phyloP scores from a whole-genome alignment of 495 filamentous ascomycete genomes.

The Xylaria castorea region DNA sequence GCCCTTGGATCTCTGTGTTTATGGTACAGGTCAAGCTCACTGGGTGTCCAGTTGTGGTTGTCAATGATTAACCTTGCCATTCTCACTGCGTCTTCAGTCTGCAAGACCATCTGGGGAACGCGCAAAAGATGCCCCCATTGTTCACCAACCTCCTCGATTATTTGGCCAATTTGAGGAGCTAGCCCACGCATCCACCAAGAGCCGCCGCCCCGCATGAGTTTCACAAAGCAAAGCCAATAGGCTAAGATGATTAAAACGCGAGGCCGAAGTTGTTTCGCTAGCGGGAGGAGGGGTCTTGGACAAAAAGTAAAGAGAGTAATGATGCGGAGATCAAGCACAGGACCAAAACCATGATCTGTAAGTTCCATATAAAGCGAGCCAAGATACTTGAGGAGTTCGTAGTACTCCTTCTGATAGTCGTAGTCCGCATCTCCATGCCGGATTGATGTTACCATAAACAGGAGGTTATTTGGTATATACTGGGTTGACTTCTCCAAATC shows the following conservation, averaged over 20 bases:
- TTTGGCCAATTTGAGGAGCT: slow-evolving; percentile 47
- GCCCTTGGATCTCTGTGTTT: slow-evolving; percentile 31
- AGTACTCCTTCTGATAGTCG: slow-evolving; percentile 40
- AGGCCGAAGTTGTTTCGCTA: slow-evolving; percentile 57
- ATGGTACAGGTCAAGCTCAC: slow-evolving; percentile 32
- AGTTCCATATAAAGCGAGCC: slow-evolving; percentile 55
- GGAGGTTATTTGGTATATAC: slow-evolving; percentile 48
- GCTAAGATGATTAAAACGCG: slow-evolving; percentile 61
- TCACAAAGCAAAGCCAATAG: slow-evolving; percentile 53
- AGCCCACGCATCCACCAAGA: slow-evolving; percentile 58
- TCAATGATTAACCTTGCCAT: slow-evolving; percentile 45
- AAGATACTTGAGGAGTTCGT: slow-evolving; percentile 47
- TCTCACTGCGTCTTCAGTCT: slow-evolving; percentile 29
- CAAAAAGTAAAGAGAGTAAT: slow-evolving; percentile 55
- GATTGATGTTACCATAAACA: slow-evolving; percentile 53
- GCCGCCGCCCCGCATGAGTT: slow-evolving; percentile 36
- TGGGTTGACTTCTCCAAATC: slow-evolving; percentile 44
- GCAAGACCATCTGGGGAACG: slow-evolving; percentile 44
- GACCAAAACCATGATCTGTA: slow-evolving; percentile 42
- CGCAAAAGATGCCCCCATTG: slow-evolving; percentile 45
- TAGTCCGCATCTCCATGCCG: slow-evolving; percentile 41
- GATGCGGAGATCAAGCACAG: slow-evolving; percentile 47
- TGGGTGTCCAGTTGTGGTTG: slow-evolving; percentile 44
- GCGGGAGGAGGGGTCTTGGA: slow-evolving; percentile 56
- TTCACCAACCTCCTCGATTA: slow-evolving; percentile 44